phyloP scores from a whole-genome alignment of 768 basidiomycete species.

The Cyclocybe aegerita region DNA sequence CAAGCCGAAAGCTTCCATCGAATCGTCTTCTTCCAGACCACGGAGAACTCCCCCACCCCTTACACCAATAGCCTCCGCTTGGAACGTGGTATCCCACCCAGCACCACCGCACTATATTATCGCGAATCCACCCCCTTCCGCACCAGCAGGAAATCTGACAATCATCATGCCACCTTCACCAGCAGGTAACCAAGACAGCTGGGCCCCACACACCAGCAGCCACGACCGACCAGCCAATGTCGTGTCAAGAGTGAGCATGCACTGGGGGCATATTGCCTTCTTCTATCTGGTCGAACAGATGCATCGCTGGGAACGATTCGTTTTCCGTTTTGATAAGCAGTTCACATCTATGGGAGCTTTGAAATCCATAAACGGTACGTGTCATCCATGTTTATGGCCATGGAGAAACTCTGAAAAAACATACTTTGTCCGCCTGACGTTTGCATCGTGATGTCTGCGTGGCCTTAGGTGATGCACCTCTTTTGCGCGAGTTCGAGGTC shows the following conservation, averaged over 20 bases:
- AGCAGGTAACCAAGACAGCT: conserved; percentile 32
- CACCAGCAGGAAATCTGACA: conserved; percentile 21
- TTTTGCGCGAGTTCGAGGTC: conserved; percentile 75
- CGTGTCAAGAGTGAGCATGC: conserved; percentile 48
- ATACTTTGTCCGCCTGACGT: too few relatives aligned
- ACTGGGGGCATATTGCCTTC: conserved; percentile 81
- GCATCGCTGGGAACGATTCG: conserved; percentile 79
- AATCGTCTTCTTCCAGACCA: conserved; percentile 20
- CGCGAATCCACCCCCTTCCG: conserved; percentile 27
- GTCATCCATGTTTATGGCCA: conserved; percentile 5
- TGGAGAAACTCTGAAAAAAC: not conserved
- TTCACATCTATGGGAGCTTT: conserved; percentile 74
- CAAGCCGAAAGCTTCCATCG: conserved; percentile 22
- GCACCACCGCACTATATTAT: conserved; percentile 37
- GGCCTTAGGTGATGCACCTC: conserved; percentile 63
- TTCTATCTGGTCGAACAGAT: conserved; percentile 80
- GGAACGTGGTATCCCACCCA: conserved; percentile 31
- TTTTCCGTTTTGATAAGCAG: conserved; percentile 77
- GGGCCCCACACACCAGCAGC: conserved; percentile 25
- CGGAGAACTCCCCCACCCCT: conserved; percentile 30
- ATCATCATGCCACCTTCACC: conserved; percentile 49
- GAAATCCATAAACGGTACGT: conserved; percentile 68
- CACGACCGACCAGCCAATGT: conserved; percentile 21
- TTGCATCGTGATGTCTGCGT: conserved; percentile 9
- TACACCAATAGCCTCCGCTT: conserved; percentile 28